phyloP scores from a whole-genome alignment of 352 stramenopile species.

The Phytophthora hibernalis region DNA sequence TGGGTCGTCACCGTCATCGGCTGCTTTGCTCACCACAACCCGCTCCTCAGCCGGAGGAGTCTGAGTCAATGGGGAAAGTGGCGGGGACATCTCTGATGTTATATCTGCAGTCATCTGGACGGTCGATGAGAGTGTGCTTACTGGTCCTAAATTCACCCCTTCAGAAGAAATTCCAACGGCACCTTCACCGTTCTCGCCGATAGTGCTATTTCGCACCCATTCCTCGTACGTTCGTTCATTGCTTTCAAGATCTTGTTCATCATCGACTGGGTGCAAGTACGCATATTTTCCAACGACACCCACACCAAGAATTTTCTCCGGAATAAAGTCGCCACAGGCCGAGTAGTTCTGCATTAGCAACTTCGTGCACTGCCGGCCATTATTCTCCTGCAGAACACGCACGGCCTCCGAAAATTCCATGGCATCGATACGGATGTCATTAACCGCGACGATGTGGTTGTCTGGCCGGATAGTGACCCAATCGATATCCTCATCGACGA shows the following conservation, averaged over 20 bases:
- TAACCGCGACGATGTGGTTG: constrained; percentile 90
- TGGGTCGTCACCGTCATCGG: constrained; percentile 44
- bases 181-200: constrained; percentile 30
- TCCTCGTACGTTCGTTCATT: constrained; percentile 68
- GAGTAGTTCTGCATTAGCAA: constrained; percentile 91
- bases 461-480: constrained; percentile 81
- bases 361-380: constrained; percentile 87
- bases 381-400: constrained; percentile 85
- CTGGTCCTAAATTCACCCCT: constrained; percentile 13
- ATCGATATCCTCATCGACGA: constrained; percentile 78
- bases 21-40: constrained; percentile 43
- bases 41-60: constrained; percentile 17
- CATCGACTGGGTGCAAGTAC: constrained; percentile 72
- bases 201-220: constrained; percentile 56
- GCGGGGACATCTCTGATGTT: constrained; percentile 8
- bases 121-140: constrained; percentile 28
- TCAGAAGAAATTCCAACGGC: constrained; percentile 3
- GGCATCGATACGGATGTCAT: constrained; percentile 86
- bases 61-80: constrained; percentile 13
- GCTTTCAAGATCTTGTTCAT: constrained; percentile 38
- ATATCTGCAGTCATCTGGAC: constrained; percentile 23
- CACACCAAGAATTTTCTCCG: constrained; percentile 86
- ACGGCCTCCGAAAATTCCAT: constrained; percentile 86
- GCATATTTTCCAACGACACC: constrained; percentile 85
- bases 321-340: constrained; percentile 86